Base-by-base conservation (phyloP, 2,329 filamentous ascomycete genomes). In the Davidsoniella australis region DNA sequence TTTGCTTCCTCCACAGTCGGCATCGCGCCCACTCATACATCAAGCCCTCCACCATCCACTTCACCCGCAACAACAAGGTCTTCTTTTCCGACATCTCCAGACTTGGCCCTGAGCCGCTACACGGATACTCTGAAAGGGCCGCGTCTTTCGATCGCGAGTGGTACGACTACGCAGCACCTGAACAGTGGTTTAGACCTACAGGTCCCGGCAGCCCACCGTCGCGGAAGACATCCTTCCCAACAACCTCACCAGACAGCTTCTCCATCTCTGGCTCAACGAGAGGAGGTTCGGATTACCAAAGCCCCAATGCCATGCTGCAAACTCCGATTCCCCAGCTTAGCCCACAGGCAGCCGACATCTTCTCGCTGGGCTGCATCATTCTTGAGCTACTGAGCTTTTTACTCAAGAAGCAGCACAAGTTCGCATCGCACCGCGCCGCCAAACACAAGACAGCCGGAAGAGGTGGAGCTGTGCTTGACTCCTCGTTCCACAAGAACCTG, bases 111-210 rank as follows among this genome's bases (percentile, higher is more conserved):
- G 64, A 68, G 59, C 65, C 56, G 57, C 63, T 60, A 54, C 68
- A 57, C 54, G 66, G 57, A 64, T 59, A 59, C 7, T 60, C 63
- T n/a, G 68, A 70, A 51, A 66, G 64, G 55, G 60, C 59, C 2
- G 66, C 63, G 2, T 67, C 64, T 2, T 77, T 80, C 54, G 78
- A 82, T 55, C 77, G 78, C 54, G 82, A 85, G 58, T 68, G 68
- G 7, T 85, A 85, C 61, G 77, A 84, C 57, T 86, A 86, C 57
- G 75, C 76, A 1, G 78, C 82, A 0, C 82, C 83, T 1, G 83
- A 88, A 57, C 70, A 75, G 49, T 74, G 73, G 67, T 68, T 65
- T 58, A 68, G 64, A 38, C 66, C 66, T 18, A 56, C 56, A 18
- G 60, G 60, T 53, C 63, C 63, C 18, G 58, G 58, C 39, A 62